Percentiles rank a stretch among this genome's conserved stretches.
These are phyloP conservation scores for Microbotryum silenes-acaulis DNA, from an alignment of 1,284 basidiomycete species.

Conservation along the genomic window DNA sequence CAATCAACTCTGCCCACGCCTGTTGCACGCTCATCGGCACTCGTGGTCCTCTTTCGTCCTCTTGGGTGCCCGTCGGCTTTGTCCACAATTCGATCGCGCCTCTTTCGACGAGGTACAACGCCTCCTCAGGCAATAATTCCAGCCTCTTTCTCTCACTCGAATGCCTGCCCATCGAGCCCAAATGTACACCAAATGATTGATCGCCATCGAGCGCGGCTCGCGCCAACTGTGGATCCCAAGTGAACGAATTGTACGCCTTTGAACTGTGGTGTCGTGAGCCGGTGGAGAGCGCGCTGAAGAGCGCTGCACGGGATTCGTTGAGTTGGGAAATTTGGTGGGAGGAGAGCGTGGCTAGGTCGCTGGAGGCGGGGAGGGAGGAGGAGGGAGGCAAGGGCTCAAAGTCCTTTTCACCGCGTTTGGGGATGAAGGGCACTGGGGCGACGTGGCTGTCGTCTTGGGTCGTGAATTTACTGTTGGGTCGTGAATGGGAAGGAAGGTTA, in stretches of 20 bases:
- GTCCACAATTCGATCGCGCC: slow-evolving; percentile 79
- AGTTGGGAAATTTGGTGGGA: slow-evolving; percentile 31
- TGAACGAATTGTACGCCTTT: slow-evolving; percentile 31
- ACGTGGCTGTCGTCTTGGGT: slow-evolving; percentile 33
- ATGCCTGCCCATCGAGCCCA: slow-evolving; percentile 63
- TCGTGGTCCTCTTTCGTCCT: slow-evolving; percentile 36
- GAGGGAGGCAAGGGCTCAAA: slow-evolving; percentile 63
- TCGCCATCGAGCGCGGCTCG: slow-evolving; percentile 41
- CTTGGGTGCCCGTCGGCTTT: slow-evolving; percentile 37
- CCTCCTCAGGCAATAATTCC: slow-evolving; percentile 90
- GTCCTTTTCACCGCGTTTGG: slow-evolving; percentile 89
- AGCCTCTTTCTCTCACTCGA: slow-evolving; percentile 49
- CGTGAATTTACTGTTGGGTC: slow-evolving; percentile 1
- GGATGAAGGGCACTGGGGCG: slow-evolving; percentile 52
- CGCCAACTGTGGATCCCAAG: slow-evolving; percentile 28
- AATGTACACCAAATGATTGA: slow-evolving; percentile 61
- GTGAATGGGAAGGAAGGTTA: background rate
- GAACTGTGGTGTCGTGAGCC: slow-evolving; percentile 33
- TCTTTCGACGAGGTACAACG: slow-evolving; percentile 82
- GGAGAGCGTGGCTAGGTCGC: slow-evolving; percentile 27
- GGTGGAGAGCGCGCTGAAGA: slow-evolving; percentile 32
- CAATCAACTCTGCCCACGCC: slow-evolving; percentile 75
- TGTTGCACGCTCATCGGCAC: slow-evolving; percentile 76
- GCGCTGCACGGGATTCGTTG: slow-evolving; percentile 29
- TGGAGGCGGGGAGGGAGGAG: slow-evolving; percentile 9